These are phyloP conservation scores for Ajuga reptans DNA, from an alignment of 305 asterid species.

Conservation along the genomic window DNA sequence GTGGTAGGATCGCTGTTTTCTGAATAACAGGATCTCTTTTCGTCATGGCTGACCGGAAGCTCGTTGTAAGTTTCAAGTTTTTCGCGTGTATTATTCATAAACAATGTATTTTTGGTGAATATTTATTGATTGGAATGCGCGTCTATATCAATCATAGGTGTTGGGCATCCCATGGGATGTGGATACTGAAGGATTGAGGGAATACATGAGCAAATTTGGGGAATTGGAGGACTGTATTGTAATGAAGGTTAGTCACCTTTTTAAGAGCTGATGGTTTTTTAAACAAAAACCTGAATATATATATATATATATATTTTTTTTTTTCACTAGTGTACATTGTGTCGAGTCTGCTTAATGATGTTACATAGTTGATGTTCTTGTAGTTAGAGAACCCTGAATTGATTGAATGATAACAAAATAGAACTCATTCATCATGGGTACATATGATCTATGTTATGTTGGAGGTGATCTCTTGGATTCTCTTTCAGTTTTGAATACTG, in stretches of 20 bases:
- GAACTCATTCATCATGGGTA: neutral
- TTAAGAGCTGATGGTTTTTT: neutral
- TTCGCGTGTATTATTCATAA: neutral
- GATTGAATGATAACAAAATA: neutral
- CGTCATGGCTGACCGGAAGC: conserved; percentile 76
- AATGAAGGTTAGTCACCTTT: conserved; percentile 59
- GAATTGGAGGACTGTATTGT: conserved; percentile 94
- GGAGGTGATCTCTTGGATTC: neutral
- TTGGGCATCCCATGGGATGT: conserved; percentile 99
- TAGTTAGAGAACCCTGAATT: neutral
- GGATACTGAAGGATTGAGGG: conserved; percentile 84
- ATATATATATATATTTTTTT: no score
- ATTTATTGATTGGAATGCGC: conserved; percentile 9
- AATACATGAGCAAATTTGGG: conserved; percentile 88
- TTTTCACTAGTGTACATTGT: neutral
- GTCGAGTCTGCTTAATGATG: neutral
- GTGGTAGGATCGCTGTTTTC: conserved; percentile 28
- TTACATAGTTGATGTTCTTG: neutral
- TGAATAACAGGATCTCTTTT: conserved; percentile 14
- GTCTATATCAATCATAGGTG: conserved; percentile 39
- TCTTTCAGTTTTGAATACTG: neutral
- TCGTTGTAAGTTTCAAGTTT: conserved; percentile 54
- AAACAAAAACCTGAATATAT: neutral
- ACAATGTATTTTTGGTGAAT: neutral
- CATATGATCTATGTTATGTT: neutral